Base-by-base conservation (phyloP, 345 rosid species). In the Ceriops zippeliana region DNA sequence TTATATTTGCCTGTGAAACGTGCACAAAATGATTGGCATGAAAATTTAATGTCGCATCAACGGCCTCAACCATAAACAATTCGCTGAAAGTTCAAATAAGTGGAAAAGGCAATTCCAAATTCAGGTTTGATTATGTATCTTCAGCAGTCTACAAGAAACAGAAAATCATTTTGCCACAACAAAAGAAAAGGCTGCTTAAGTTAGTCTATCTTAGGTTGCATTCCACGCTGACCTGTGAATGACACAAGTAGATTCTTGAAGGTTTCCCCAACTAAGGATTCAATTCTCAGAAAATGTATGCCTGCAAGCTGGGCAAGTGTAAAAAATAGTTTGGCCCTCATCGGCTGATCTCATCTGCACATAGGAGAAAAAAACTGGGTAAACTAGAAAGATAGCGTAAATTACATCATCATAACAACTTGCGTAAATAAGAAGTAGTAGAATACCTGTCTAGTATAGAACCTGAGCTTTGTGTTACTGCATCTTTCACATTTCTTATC, bases 281-380 rank as follows among this genome's bases (percentile, higher is more conserved):
- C 72, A 78, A 26, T 68, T 73, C 62, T 66, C 72, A 37, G 21
- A 47, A 42, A 34, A 42, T 21, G 34, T 65, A 51, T 70, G 58
- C 26, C 65, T 52, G 51, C 84, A 83, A 7, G 67, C 61, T 5
- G 81, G 79, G 76, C 88, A 84, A 1, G 51, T 31, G 31, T 66
- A 73, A 56, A 73, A 76, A 34, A 78, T 80, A 8, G 83, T 80
- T 31, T 78, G 83, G 28, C 88, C 88, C 72, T 84, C 88, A 34
- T 34, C 37, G 10, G 37, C 37, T 7, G 37, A 34, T 34, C 37
- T 34, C 37, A 71, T 75, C 85, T 84, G 84, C 32, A 54, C 9
- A 58, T 3, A 30, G 24, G 46, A 13, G n/a, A 51, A 21, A 35
- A 35, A 21, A 52, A 37, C 24, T 49, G 32, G 65, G 27, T 20